Base-by-base conservation (phyloP, 768 basidiomycete species). In the Erythrobasidium yunnanense region DNA sequence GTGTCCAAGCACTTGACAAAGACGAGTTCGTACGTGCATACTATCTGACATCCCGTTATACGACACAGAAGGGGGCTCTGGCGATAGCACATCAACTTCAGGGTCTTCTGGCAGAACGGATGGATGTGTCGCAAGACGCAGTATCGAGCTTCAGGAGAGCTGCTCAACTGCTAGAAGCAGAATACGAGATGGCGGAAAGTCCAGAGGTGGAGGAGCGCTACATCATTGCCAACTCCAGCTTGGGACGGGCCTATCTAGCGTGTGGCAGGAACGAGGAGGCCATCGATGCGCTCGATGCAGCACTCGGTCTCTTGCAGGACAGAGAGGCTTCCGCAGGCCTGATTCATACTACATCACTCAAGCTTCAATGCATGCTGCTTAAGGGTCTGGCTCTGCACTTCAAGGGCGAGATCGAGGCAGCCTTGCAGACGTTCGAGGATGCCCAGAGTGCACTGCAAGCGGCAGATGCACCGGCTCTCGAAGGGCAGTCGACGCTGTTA, bases 141-240 rank as follows among this genome's bases (percentile, higher is more conserved):
- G 77, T 80, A 17, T 76, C 78, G 25, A 77, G 83, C 33, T 79
- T 91, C 42, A 75, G 79, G 33, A 80, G 80, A 29, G 84, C 87
- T 0, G 87, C 89, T 15, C 66, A 75, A 2, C 79, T 90, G 8
- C 78, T 97, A n/a, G 93, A 97, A 75, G 81, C 83, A 1, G 81
- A 82, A 27, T 99, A 95, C 77, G 95, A 99, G 74, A 84, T 86
- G 57, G 83, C 82, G 15, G 95, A 99, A 75, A 86, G 89, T 57
- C 76, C 84, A 0, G 77, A 79, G 23, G 83, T 89, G 11, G 95
- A 96, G 76, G 78, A 80, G 54, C 84, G 82, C 57, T 99, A 86
- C 72, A 83, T 82, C 4, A 83, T 90, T 38, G 88, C 91, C 0
- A 87, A 91, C 68, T 78, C 82, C 23, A 93, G 87, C 66, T 78